A percentile compares a stretch with the other conserved stretches of the same genome.
Evolutionary conservation across 1,139 yeast genomes (phyloP).

Genomic region (Saccharomyces hybrid): DNA sequence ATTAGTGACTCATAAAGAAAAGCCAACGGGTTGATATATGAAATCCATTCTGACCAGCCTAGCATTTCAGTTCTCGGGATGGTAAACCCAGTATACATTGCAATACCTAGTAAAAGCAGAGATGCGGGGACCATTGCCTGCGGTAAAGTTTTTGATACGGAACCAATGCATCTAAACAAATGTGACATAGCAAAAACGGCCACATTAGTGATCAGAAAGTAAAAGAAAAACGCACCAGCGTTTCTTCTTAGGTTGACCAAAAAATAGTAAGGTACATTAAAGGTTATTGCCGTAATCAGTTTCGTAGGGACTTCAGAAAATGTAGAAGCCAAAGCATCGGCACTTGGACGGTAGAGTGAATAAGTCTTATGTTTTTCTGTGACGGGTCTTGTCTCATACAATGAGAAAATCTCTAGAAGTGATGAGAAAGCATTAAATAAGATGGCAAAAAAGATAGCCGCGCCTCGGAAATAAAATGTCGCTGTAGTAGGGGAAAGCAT

Average conservation of each 20-base stretch:
- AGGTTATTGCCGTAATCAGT: constrained; percentile 41
- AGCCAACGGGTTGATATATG: constrained; percentile 53
- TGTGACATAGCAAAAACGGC: constrained; percentile 53
- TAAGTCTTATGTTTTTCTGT: constrained; percentile 63
- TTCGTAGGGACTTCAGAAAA: constrained; percentile 54
- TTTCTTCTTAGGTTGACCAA: constrained; percentile 50
- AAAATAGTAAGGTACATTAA: constrained; percentile 51
- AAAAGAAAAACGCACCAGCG: constrained; percentile 55
- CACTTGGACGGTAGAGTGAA: constrained; percentile 60
- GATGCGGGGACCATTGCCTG: constrained; percentile 61
- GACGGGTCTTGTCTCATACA: constrained; percentile 57
- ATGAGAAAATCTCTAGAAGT: constrained; percentile 54
- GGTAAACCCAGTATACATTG: constrained; percentile 56
- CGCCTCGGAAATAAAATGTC: constrained; percentile 52
- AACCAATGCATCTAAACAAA: constrained; percentile 54
- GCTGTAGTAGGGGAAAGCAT: constrained; percentile 33
- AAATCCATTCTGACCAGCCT: constrained; percentile 65
- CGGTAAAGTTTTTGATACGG: constrained; percentile 43
- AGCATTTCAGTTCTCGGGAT: constrained; percentile 52
- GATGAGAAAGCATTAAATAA: constrained; percentile 63
- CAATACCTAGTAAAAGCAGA: constrained; percentile 44
- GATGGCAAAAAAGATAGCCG: constrained; percentile 59
- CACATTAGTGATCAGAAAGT: constrained; percentile 40
- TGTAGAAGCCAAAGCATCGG: constrained; percentile 57
- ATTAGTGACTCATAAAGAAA: constrained; percentile 55